Conservation (phyloP, 31 red algal species). For the Odonthalia washingtoniensis region DNA sequence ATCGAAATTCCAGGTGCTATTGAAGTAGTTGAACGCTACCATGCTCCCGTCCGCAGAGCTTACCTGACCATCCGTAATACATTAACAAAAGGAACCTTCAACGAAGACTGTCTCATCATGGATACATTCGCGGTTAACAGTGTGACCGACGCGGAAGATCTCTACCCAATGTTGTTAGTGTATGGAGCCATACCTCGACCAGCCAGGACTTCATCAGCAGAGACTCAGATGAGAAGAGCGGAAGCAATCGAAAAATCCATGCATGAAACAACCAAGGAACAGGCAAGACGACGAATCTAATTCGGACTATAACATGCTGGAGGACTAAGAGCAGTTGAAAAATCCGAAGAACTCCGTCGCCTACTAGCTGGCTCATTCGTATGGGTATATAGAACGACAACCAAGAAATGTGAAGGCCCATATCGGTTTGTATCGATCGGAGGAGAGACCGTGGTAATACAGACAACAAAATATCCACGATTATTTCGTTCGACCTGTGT, state of each 20-base stretch:
- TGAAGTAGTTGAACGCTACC: conserved; percentile 36
- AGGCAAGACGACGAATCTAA: background rate
- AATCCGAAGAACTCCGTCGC: background rate
- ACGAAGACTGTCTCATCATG: conserved; percentile 14
- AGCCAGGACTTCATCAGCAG: background rate
- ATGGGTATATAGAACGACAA: background rate
- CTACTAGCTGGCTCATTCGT: background rate
- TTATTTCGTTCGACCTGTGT: background rate
- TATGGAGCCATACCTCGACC: conserved; percentile 41
- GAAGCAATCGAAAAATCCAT: background rate
- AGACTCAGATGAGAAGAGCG: conserved; percentile 30
- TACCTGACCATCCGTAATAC: conserved; percentile 14
- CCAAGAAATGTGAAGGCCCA: background rate
- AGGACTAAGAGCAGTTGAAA: background rate
- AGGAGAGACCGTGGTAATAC: background rate
- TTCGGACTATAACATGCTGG: background rate
- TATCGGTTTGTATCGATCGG: background rate
- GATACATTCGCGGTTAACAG: conserved; percentile 14
- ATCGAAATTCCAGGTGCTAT: conserved; percentile 34
- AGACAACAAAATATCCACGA: background rate
- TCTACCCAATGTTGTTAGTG: conserved; percentile 29
- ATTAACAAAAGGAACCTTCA: background rate
- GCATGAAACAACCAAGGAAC: background rate
- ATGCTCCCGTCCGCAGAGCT: conserved; percentile 2
- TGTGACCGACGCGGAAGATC: conserved; percentile 28